phyloP scores from a whole-genome alignment of 1,284 basidiomycete species.

The Mycena sp. region DNA sequence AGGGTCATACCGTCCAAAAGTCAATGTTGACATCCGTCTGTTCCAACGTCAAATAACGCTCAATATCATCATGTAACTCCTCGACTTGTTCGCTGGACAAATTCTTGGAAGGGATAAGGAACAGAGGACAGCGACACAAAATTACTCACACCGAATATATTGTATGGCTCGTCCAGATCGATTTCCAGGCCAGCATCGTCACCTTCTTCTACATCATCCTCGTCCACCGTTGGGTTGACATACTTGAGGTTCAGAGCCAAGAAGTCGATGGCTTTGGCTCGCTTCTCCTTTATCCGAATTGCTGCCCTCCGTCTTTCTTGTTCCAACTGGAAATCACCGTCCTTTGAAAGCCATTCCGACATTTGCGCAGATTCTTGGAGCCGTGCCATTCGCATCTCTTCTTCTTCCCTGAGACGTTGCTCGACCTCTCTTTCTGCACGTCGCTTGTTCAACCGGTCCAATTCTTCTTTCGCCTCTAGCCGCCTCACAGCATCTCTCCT shows the following conservation, averaged over 20 bases:
- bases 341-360: conserved; percentile 97
- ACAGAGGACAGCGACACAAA: not conserved
- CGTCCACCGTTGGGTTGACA: conserved; percentile 73
- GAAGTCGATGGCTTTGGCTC: conserved; percentile 96
- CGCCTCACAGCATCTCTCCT: conserved; percentile 83
- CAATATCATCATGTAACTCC: conserved; percentile 95
- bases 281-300: conserved; percentile 94
- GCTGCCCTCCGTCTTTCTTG: conserved; percentile 92
- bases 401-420: conserved; percentile 88
- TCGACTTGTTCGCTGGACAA: conserved; percentile 89
- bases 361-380: conserved; percentile 95
- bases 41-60: conserved; percentile 91
- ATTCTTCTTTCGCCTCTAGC: conserved; percentile 94
- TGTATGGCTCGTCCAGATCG: conserved; percentile 97
- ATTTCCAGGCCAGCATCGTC: conserved; percentile 95
- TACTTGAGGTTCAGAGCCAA: conserved; percentile 93
- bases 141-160: conserved; percentile 87
- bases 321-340: conserved; percentile 96
- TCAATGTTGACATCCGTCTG: conserved; percentile 88
- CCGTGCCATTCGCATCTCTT: conserved; percentile 88
- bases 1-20: conserved; percentile 89
- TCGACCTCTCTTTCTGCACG: conserved; percentile 95
- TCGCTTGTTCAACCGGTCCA: conserved; percentile 90
- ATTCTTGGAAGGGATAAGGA: conserved; percentile 63
- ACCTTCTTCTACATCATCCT: conserved; percentile 76